Evolutionary conservation across 257 asterid species (phyloP).

Genomic region (Coffea eugenioides): DNA sequence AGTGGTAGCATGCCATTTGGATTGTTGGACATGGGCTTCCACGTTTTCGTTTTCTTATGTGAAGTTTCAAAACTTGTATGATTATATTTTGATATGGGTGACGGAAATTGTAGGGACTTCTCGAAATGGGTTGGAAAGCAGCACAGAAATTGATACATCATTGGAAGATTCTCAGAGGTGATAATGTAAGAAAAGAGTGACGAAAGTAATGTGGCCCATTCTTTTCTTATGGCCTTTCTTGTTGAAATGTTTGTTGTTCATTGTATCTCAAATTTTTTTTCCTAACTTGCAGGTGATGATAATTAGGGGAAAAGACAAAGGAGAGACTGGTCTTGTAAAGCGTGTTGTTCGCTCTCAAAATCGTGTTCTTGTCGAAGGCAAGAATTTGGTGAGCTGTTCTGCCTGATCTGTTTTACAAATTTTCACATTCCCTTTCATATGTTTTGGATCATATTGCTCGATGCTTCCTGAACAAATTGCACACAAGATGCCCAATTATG

Average conservation of each 20-base stretch:
- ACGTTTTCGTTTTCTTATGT: neutral
- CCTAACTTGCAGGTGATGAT: conserved; percentile 66
- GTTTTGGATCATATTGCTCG: neutral
- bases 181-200: conserved; percentile 54
- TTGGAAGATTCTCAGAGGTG: conserved; percentile 94
- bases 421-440: neutral
- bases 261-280: neutral
- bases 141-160: conserved; percentile 86
- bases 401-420: neutral
- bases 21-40: neutral
- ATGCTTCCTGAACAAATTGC: neutral
- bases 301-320: conserved; percentile 91
- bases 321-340: conserved; percentile 80
- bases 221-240: neutral
- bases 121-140: conserved; percentile 88
- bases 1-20: neutral
- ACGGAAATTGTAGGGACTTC: neutral
- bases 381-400: conserved; percentile 65
- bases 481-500: neutral
- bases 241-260: neutral
- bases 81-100: too few relatives aligned
- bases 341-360: conserved; percentile 85
- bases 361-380: conserved; percentile 92
- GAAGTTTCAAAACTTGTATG: neutral
- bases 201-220: neutral